Evolutionary conservation across 305 asterid genomes (phyloP).

Genomic region (Stenogyne calaminthoides): DNA sequence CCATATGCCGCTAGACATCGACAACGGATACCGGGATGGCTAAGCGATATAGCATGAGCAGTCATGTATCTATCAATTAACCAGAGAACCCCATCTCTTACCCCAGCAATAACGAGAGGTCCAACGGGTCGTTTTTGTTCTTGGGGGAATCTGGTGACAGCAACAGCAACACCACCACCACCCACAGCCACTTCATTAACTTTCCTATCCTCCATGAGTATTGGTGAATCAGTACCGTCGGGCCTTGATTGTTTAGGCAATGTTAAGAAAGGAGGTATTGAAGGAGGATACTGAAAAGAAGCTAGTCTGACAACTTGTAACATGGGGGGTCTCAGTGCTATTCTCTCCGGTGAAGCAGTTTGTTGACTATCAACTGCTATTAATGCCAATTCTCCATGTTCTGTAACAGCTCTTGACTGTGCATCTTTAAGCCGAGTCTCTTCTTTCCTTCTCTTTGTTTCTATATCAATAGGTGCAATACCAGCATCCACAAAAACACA

Average conservation of each 20-base stretch:
- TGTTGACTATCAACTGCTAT: constrained; percentile 81
- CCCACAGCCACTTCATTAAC: constrained; percentile 95
- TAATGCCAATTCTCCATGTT: constrained; percentile 95
- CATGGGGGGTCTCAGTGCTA: constrained; percentile 91
- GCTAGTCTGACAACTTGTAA: constrained; percentile 96
- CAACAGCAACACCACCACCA: constrained; percentile 99
- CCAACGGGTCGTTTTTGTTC: constrained; percentile 98
- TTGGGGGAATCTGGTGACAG: constrained; percentile 96
- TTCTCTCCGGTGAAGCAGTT: constrained; percentile 65
- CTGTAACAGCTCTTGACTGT: constrained; percentile 77
- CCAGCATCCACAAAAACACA: constrained; percentile 99
- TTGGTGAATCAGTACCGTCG: constrained; percentile 58
- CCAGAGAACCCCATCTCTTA: constrained; percentile 98
- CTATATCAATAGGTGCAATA: constrained; percentile 80
- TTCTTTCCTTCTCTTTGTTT: constrained; percentile 80
- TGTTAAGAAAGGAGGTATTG: constrained; percentile 92
- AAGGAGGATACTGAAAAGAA: constrained; percentile 94
- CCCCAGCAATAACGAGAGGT: constrained; percentile 92
- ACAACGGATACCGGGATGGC: constrained; percentile 98
- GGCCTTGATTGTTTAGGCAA: constrained; percentile 83
- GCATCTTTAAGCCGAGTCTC: constrained; percentile 77
- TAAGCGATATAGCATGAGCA: constrained; percentile 96
- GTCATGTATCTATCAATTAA: constrained; percentile 91
- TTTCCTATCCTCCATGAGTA: constrained; percentile 72
- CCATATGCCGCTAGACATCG: constrained; percentile 99